Evolutionary conservation across 1,284 basidiomycete species (phyloP).

Genomic region (Cutaneotrichosporon mucoides): DNA sequence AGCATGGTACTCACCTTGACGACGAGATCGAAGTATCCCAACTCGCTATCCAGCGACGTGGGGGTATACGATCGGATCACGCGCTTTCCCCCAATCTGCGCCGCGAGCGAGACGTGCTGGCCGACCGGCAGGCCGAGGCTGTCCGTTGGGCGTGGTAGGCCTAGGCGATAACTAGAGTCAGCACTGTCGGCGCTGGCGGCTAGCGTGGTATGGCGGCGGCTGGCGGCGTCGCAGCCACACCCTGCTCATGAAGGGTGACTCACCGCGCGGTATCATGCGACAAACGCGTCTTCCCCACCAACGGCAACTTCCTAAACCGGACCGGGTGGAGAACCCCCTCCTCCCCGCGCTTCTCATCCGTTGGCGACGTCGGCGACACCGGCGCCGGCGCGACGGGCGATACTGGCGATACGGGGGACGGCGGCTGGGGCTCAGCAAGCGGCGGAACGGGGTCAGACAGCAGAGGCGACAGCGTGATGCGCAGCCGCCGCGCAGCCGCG

Average conservation of each 20-base stretch:
- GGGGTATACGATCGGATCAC: constrained; percentile 92
- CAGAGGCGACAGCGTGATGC: background rate
- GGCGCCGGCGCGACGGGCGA: background rate
- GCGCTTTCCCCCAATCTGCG: constrained; percentile 85
- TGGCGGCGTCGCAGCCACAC: too few species aligned
- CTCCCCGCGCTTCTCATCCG: background rate
- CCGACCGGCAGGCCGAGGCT: constrained; percentile 90
- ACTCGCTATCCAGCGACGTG: constrained; percentile 84
- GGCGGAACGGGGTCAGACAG: too few species aligned
- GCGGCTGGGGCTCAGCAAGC: too few species aligned
- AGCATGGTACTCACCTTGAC: constrained; percentile 77
- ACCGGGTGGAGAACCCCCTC: constrained; percentile 35
- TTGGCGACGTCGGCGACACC: background rate
- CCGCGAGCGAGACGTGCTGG: constrained; percentile 89
- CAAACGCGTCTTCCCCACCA: constrained; percentile 73
- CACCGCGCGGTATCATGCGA: constrained; percentile 95
- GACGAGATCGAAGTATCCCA: constrained; percentile 89
- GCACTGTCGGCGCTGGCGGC: background rate
- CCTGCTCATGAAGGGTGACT: too few species aligned
- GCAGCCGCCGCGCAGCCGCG: background rate
- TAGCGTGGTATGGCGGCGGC: too few species aligned
- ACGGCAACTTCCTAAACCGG: constrained; percentile 74
- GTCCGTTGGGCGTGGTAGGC: constrained; percentile 66
- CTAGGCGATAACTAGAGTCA: constrained; percentile 76
- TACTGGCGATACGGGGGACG: background rate